A percentile compares a stretch with the other conserved stretches of the same genome.
Evolutionary conservation across 2,329 filamentous ascomycete species (phyloP).

Genomic region (Tolypocladium amazonense): DNA sequence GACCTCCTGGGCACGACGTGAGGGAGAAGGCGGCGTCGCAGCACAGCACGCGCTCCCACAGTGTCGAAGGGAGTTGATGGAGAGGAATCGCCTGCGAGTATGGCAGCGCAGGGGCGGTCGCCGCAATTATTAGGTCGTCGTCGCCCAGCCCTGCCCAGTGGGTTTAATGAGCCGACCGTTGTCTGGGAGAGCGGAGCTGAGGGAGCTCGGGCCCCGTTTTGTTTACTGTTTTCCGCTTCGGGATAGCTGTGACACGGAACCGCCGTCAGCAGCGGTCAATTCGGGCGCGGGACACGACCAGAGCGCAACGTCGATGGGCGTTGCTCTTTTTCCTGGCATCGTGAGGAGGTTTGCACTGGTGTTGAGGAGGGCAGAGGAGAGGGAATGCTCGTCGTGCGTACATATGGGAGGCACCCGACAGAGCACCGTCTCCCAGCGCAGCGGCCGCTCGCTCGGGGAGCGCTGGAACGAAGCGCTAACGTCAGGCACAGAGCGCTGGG

Average conservation of each 20-base stretch:
- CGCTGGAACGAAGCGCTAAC: constrained; percentile 1
- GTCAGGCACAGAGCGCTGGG: background rate
- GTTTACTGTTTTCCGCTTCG: constrained; percentile 29
- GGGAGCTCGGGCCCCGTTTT: constrained; percentile 23
- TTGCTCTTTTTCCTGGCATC: constrained; percentile 10
- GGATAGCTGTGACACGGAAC: constrained; percentile 19
- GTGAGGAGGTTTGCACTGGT: constrained; percentile 7
- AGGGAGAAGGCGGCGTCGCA: background rate
- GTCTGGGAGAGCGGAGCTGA: constrained; percentile 22
- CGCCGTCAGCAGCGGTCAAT: constrained; percentile 9
- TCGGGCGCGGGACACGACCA: constrained; percentile 1
- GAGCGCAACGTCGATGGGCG: constrained; percentile 5
- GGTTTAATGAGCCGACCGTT: constrained; percentile 13
- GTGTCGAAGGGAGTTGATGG: background rate
- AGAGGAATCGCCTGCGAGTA: background rate
- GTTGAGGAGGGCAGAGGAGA: constrained; percentile 4
- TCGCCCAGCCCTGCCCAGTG: background rate
- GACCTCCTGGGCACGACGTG: background rate
- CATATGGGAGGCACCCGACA: background rate
- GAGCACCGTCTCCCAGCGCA: background rate
- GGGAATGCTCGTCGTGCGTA: background rate
- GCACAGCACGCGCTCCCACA: background rate
- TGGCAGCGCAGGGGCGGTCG: background rate
- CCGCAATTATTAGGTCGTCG: background rate
- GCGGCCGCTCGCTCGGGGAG: background rate